Evolutionary conservation across 768 basidiomycete species (phyloP), one percentile per base, ranked within the genome.

Genomic region (Leucocoprinus leucothites): DNA sequence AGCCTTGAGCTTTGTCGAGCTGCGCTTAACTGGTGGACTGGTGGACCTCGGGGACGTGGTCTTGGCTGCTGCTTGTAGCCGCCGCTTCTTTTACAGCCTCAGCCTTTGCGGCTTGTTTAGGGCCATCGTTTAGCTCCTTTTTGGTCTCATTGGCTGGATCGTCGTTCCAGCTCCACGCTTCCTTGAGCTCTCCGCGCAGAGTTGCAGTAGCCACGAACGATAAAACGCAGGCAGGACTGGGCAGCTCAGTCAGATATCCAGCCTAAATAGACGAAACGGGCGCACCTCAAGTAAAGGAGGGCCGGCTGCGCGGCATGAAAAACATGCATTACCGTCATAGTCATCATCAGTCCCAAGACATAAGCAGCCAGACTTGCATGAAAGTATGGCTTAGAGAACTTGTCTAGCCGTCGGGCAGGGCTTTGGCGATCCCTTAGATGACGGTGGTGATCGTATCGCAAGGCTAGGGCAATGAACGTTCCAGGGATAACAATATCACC

Each of bases 251-350:
- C 18, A 42, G 26, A 9, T 13, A 11, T 16, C 24, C 9, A 9
- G 28, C 14, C 35, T 8, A 21, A 14, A 26, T 9, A n/a, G 35
- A 40, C 25, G 24, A 35, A 16, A 31, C 13, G 26, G 16, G 55
- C 81, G 64, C 62, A 89, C 89, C 88, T 89, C 58, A 99, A 79
- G 70, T 98, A 99, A 43, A 99, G 74, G 52, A 99, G 71, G 1
- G 96, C 96, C 1, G 96, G 96, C 63, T 99, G 96, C 2, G 91
- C 93, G 6, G 76, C 78, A 28, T 76, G 74, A 61, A 84, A 86
- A 38, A 71, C 64, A 64, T 96, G 91, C 94, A 97, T 93, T 21
- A 95, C 89, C 0, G 68, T 63, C 82, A 97, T 92, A 7, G 95
- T 95, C 13, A 75, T 77, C 16, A 74, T 68, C 28, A 98, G 79